These are phyloP conservation scores for Gaultheria prostrata DNA, from an alignment of 148 eudicot genomes.

Conservation along the genomic window DNA sequence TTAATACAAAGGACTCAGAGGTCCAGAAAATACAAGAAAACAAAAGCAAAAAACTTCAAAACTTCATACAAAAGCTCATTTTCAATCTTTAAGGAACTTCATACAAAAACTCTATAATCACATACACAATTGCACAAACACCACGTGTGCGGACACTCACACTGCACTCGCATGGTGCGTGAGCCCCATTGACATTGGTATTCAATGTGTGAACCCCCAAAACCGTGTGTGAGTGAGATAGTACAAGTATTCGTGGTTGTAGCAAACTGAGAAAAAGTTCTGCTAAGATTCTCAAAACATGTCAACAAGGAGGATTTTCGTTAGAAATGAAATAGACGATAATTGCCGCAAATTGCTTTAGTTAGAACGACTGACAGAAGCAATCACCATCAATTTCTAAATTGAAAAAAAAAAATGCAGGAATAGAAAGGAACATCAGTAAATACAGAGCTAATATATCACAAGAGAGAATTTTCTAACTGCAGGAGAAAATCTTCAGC, in stretches of 20 bases:
- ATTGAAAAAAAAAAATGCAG: background rate
- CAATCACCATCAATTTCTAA: background rate
- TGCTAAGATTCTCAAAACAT: background rate
- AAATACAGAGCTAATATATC: background rate
- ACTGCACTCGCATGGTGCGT: too few species aligned
- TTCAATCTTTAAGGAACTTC: too few species aligned
- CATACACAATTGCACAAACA: too few species aligned
- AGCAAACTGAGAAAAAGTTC: too few species aligned
- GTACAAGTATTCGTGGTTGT: background rate
- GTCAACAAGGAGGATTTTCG: background rate
- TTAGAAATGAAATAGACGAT: background rate
- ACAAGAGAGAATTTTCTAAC: background rate
- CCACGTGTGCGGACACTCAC: too few species aligned
- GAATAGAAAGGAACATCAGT: background rate
- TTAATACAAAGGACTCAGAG: too few species aligned
- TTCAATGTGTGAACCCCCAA: background rate
- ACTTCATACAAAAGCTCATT: background rate
- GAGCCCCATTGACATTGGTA: background rate
- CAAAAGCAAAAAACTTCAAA: background rate
- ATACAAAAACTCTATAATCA: too few species aligned
- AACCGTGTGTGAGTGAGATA: background rate
- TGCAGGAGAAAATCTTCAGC: background rate
- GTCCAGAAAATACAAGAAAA: background rate
- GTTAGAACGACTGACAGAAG: background rate
- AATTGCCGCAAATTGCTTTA: background rate